Percentiles rank a stretch among this genome's conserved stretches.
phyloP scores from a whole-genome alignment of 2,329 filamentous ascomycete species.

The Metarhizium brunneum region DNA sequence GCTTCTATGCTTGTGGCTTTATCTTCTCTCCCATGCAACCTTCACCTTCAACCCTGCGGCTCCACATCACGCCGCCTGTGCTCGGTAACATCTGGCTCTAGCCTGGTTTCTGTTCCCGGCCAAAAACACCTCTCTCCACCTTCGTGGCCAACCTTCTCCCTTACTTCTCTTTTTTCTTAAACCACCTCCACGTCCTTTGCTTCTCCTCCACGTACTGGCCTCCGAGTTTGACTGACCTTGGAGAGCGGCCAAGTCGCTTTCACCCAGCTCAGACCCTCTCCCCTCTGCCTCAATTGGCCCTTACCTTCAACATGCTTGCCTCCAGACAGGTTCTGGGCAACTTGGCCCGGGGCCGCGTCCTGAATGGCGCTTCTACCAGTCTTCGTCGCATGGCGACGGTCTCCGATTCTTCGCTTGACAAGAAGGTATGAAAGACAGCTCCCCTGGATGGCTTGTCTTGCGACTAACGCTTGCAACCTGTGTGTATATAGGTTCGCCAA shows the following conservation, averaged over 20 bases:
- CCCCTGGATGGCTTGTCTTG: neutral
- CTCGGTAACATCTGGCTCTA: conserved; percentile 11
- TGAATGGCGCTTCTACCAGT: conserved; percentile 47
- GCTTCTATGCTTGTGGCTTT: neutral
- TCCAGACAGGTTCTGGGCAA: conserved; percentile 61
- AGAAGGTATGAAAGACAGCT: conserved; percentile 54
- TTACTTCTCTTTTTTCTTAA: conserved; percentile 15
- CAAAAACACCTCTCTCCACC: conserved; percentile 20
- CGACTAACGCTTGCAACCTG: neutral
- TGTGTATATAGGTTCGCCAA: conserved; percentile 61
- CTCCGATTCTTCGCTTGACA: conserved; percentile 75
- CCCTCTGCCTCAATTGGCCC: conserved; percentile 23
- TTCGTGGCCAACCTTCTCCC: conserved; percentile 7
- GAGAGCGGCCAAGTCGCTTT: conserved; percentile 13
- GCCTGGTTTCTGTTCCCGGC: conserved; percentile 6
- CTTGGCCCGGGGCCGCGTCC: conserved; percentile 51
- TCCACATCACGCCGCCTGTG: conserved; percentile 7
- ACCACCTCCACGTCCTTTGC: conserved; percentile 4
- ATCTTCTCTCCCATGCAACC: neutral
- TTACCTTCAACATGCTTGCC: conserved; percentile 51
- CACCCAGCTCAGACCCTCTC: conserved; percentile 16
- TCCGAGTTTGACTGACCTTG: conserved; percentile 8
- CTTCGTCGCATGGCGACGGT: conserved; percentile 75
- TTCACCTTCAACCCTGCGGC: neutral
- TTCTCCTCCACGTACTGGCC: conserved; percentile 5